Base-by-base conservation (phyloP, 148 eudicot species). In the Pouteria glomerata region DNA sequence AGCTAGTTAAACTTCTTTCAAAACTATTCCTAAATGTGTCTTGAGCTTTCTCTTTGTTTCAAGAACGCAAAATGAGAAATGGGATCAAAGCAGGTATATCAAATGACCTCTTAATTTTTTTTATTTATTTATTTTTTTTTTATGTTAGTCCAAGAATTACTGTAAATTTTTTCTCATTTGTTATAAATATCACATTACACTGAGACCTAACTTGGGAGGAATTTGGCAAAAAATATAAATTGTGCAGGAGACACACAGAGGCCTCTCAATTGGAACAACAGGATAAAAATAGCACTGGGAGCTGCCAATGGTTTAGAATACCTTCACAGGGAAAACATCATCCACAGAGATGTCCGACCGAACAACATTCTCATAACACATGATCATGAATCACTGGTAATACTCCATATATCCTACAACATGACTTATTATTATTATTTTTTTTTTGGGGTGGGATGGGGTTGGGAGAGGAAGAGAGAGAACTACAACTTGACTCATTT, bases 261-360 rank as follows among this genome's bases (percentile, higher is more conserved):
- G 45, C 66, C 77, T 75, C 73, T 83, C 34, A 72, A n/a, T 19
- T 83, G 86, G 86, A 71, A 74, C 10, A 62, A 75, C 73, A 83
- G 86, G 76, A 64, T 83, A 16, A 83, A 80, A 60, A 80, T 83
- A 47, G 81, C 83, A 41, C n/a, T 77, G 45, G 86, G 86, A 50
- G 78, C 86, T 51, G 80, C 86, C 59, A 71, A 67, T 57, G 86
- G 84, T 33, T 65, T 80, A 68, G 75, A 75, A 63, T 83, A 72
- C 73, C 63, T 83, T 27, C 86, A 83, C 51, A n/a, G n/a, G 18
- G 74, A 48, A 26, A 80, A 75, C 75, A 80, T 83, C 51, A 73
- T 83, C 42, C 86, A 83, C 68, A 68, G 86, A 65, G 86, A 83
- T 33, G 74, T 83, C 73, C 74, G 79, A 57, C 83, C 84, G 12